Evolutionary conservation across 768 basidiomycete species (phyloP), one percentile per base, ranked within the genome.

Genomic region (Hemileccinum impolitum): DNA sequence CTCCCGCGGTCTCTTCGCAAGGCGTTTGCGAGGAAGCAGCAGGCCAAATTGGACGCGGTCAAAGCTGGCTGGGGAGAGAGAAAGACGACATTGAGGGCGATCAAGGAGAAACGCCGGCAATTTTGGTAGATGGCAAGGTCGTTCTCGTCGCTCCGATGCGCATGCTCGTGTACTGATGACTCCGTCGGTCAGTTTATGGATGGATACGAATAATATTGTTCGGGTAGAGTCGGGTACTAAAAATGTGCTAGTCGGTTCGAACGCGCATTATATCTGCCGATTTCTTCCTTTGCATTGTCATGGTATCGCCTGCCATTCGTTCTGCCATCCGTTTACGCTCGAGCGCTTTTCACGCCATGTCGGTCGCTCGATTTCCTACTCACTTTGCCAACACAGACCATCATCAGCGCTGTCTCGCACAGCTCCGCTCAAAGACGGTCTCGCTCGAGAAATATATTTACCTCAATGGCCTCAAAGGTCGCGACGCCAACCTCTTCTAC

Each of bases 371-470:
- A 15, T 64, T 75, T 26, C 81, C 82, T 23, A 80, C 81, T 14
- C 72, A 74, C 54, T 68, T 83, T 48, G 59, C 67, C 43, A 62
- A 62, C 45, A 77, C 77, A 28, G 74, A 79, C 62, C 82, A 84
- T 55, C 72, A 70, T 30, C 75, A 77, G 49, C 73, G 82, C 52
- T 80, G 78, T 61, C 74, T 84, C 3, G 66, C 62, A 3, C 82
- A 84, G 62, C 68, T 84, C 17, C 78, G 81, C 48, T 76, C 78
- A 58, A 85, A 84, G 65, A 49, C 67, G 1, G 67, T 70, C 47
- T 69, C 75, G 19, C 73, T 88, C 43, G 82, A 87, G 50, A 81
- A 85, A 62, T 85, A 89, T 67, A 82, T 86, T 53, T 87, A 80
- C 64, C 75, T 89, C 51, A 77, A 75, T 34, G 76, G 76, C 10